phyloP scores from a whole-genome alignment of 75 land plant genomes.

The Gnetum montanum region DNA sequence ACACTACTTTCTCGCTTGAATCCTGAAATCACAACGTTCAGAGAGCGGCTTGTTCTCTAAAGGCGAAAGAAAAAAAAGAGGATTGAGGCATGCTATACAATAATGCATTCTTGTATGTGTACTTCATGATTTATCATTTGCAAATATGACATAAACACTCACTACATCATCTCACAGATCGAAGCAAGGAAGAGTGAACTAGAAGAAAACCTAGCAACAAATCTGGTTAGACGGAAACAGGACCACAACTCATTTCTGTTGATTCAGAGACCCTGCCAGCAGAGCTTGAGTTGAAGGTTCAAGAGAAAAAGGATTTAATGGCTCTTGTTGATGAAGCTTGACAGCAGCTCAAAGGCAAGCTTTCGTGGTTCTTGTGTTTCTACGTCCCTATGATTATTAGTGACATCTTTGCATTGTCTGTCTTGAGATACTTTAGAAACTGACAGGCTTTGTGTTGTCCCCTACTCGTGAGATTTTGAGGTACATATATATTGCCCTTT shows the following conservation, averaged over 20 bases:
- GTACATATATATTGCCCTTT: too few species aligned
- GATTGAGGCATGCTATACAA: conserved; percentile 50
- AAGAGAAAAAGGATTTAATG: conserved; percentile 59
- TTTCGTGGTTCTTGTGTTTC: background rate
- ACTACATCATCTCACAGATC: too few species aligned
- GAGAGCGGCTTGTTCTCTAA: conserved; percentile 58
- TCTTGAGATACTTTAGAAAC: too few species aligned
- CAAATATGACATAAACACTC: too few species aligned
- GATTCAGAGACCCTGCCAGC: conserved; percentile 35
- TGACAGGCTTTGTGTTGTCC: too few species aligned
- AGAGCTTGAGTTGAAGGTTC: conserved; percentile 55
- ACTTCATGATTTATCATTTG: too few species aligned
- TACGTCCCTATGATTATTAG: background rate
- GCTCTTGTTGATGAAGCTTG: conserved; percentile 50
- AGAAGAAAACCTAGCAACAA: conserved; percentile 78
- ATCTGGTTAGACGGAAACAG: conserved; percentile 75
- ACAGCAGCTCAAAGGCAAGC: conserved; percentile 60
- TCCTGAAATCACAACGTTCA: conserved; percentile 83
- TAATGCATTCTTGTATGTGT: too few species aligned
- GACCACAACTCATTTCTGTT: conserved; percentile 51
- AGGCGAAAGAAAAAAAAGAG: conserved; percentile 53
- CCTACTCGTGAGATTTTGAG: too few species aligned
- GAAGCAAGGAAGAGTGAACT: conserved; percentile 87
- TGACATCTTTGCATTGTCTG: background rate
- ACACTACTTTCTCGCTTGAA: conserved; percentile 63